Evolutionary conservation across 2,329 filamentous ascomycete genomes (phyloP).

Genomic region (Lasiodiplodia sp.): DNA sequence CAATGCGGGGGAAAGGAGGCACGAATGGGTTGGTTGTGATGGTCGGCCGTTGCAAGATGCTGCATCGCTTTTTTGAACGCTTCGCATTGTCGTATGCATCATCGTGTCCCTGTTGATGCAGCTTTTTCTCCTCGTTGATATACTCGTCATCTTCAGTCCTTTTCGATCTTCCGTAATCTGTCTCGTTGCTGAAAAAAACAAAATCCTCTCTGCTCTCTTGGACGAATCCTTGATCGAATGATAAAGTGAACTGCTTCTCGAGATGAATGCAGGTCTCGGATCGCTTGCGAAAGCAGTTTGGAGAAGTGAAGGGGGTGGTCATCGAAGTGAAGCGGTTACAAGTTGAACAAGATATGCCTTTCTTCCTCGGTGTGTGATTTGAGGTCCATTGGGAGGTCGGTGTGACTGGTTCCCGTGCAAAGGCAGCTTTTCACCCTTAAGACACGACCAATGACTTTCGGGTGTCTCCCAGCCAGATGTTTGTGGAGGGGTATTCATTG

Average conservation of each 20-base stretch:
- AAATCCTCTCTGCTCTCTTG: background rate
- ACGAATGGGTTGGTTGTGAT: too few relatives aligned
- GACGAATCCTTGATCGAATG: background rate
- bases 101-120: background rate
- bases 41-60: too few relatives aligned
- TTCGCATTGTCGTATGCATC: background rate
- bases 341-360: background rate
- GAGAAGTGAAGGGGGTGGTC: background rate
- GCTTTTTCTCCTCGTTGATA: background rate
- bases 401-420: background rate
- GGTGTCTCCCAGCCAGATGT: background rate
- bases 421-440: background rate
- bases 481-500: background rate
- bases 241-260: background rate
- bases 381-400: background rate
- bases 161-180: background rate
- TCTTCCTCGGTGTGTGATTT: background rate
- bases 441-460: background rate
- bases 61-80: background rate
- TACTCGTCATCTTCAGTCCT: background rate
- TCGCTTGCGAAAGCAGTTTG: background rate
- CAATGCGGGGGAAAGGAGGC: too few relatives aligned
- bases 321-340: background rate
- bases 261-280: background rate
- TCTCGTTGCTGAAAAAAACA: background rate